Evolutionary conservation across 2,329 filamentous ascomycete genomes (phyloP).

Genomic region (Pestalotiopsis sp.): DNA sequence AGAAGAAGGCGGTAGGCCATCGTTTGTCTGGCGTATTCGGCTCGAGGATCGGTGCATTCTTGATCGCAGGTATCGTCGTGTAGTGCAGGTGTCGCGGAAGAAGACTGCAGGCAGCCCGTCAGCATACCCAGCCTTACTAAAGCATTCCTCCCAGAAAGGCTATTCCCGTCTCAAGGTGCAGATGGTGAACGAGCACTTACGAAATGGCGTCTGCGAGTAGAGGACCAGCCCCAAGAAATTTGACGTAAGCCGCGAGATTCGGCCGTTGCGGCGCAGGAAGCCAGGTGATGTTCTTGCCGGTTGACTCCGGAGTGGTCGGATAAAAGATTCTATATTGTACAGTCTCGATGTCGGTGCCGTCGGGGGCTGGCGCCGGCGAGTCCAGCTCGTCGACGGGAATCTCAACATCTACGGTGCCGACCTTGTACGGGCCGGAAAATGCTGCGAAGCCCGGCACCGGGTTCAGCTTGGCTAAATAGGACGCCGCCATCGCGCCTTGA

Average conservation of each 20-base stretch:
- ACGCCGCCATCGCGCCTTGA: conserved; percentile 18
- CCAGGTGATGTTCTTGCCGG: conserved; percentile 70
- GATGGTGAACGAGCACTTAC: conserved; percentile 41
- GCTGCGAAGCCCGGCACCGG: conserved; percentile 74
- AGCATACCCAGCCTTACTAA: not conserved
- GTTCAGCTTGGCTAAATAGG: conserved; percentile 60
- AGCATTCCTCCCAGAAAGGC: not conserved
- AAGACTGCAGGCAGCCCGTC: conserved; percentile 41
- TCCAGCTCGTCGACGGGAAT: conserved; percentile 67
- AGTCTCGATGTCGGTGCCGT: conserved; percentile 64
- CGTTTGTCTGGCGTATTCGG: conserved; percentile 50
- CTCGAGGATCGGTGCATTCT: conserved; percentile 68
- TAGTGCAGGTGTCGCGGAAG: conserved; percentile 74
- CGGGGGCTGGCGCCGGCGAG: conserved; percentile 56
- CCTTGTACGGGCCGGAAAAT: conserved; percentile 77
- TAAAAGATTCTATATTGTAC: conserved; percentile 85
- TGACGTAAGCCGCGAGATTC: conserved; percentile 74
- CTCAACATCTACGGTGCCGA: conserved; percentile 81
- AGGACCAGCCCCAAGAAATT: conserved; percentile 71
- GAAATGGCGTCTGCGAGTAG: conserved; percentile 62
- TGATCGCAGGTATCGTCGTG: conserved; percentile 71
- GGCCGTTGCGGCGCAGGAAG: conserved; percentile 76
- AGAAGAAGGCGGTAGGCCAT: conserved; percentile 86
- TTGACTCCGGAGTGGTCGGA: conserved; percentile 60
- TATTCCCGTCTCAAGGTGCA: not conserved